Evolutionary conservation across 1,284 basidiomycete genomes (phyloP), one percentile per base, ranked within the genome.

Genomic region (Peniophora sp.): DNA sequence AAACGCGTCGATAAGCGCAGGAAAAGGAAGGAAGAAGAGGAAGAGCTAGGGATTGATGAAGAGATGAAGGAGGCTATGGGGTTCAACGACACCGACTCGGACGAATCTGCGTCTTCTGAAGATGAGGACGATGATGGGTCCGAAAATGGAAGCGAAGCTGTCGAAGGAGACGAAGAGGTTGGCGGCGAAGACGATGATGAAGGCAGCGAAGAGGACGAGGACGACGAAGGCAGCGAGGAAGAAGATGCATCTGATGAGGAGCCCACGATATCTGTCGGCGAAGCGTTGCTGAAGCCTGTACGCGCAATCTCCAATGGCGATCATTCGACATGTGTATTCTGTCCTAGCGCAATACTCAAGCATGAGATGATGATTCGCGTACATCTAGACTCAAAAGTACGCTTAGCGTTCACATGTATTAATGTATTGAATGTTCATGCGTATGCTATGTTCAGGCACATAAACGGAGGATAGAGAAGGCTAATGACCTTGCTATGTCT

Each of bases 1-100:
- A 92, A 93, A 69, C 78, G 89, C 54, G 77, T 90, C 9, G 81
- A 84, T 58, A 87, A 83, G 63, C 77, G 85, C 49, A 72, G 77
- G 35, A 75, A 74, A 59, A 84, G 78, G 58, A 76, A 74, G 54
- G 74, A 83, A 61, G 72, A 83, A 57, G 85, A 87, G 54, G 85
- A 86, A 62, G 78, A 80, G 49, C 71, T 84, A 32, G 87, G 85
- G 0, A 60, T 90, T 5, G 81, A 90, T 52, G 79, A 78, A 20
- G 83, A 84, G 45, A 73, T 76, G 70, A 89, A 80, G 60, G 83
- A 84, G 52, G 68, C 81, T 35, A 66, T 87, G n/a, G 88, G 86
- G 11, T 63, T 90, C 54, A 73, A 87, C 39, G 83, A 86, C 55
- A 85, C 83, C 2, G 87, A 89, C 64, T 83, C 83, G 35, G 82